These are phyloP conservation scores for Salix arbutifolia DNA, from an alignment of 345 rosid species.

Conservation along the genomic window DNA sequence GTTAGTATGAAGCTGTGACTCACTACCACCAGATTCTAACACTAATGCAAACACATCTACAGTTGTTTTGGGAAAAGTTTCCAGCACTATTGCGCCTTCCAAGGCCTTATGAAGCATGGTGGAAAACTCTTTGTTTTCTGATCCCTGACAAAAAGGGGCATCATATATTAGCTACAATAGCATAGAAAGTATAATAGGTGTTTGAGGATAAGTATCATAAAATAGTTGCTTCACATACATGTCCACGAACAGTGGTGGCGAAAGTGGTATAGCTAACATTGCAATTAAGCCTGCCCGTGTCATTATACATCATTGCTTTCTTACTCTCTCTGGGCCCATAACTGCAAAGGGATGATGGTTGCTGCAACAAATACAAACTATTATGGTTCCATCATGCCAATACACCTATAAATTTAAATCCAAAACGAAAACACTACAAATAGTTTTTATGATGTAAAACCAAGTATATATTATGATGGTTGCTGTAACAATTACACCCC, in stretches of 20 bases:
- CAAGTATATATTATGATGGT: neutral
- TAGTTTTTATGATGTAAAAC: too few relatives aligned
- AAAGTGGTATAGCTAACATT: conserved; percentile 84
- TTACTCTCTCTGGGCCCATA: conserved; percentile 99
- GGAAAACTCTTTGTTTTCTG: conserved; percentile 69
- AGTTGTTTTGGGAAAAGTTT: conserved; percentile 89
- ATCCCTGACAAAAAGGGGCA: conserved; percentile 44
- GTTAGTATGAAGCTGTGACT: conserved; percentile 29
- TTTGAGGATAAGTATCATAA: neutral
- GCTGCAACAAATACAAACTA: neutral
- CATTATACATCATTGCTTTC: conserved; percentile 90
- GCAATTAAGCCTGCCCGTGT: conserved; percentile 77
- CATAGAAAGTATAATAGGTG: conserved; percentile 1
- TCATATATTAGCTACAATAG: conserved; percentile 10
- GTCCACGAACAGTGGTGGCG: conserved; percentile 60
- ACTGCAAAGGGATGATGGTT: conserved; percentile 32
- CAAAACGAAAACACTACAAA: neutral
- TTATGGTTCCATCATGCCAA: neutral
- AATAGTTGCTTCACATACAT: conserved; percentile 40
- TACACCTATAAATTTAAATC: neutral
- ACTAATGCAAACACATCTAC: conserved; percentile 93
- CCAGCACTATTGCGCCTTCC: conserved; percentile 79
- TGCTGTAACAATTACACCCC: neutral
- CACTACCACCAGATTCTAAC: conserved; percentile 96
- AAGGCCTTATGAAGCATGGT: conserved; percentile 92